phyloP scores from a whole-genome alignment of 78 protist genomes.

The Dictyostelium discoideum region dicty_2.7 NC_007091.3:4517001-4517500 shows the following conservation, averaged over 20 bases:
- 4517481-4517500: neutral
- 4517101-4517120: too few relatives aligned
- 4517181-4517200: neutral
- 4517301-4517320: neutral
- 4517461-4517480: neutral
- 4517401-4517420: neutral
- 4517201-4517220: neutral
- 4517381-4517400: neutral
- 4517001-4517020: constrained; percentile 12
- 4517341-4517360: neutral
- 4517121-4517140: too few relatives aligned
- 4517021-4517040: neutral
- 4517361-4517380: neutral
- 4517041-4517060: neutral
- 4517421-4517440: neutral
- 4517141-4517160: too few relatives aligned
- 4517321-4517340: neutral
- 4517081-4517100: too few relatives aligned
- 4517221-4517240: neutral
- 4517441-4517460: neutral
- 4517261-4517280: neutral
- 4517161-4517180: too few relatives aligned
- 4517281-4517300: neutral
- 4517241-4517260: neutral
- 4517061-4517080: too few relatives aligned